phyloP scores from a whole-genome alignment of 2,329 filamentous ascomycete genomes.

The Microsporum ferrugineum region DNA sequence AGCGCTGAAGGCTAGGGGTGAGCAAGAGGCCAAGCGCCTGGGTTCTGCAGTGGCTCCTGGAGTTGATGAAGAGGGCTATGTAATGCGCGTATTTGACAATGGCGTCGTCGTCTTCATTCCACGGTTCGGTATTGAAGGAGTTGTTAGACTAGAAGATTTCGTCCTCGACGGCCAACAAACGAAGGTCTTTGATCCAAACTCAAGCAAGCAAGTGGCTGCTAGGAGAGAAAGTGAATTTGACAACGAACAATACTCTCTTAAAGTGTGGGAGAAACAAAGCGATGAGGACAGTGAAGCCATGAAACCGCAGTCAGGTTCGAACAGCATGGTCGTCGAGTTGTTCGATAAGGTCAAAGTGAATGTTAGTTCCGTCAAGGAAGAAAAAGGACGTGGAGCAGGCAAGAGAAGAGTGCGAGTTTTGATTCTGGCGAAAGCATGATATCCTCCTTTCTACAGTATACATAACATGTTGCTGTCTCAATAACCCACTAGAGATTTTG shows the following conservation, averaged over 20 bases:
- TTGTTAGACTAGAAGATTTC: constrained; percentile 78
- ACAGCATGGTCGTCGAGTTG: constrained; percentile 54
- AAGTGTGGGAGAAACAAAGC: constrained; percentile 45
- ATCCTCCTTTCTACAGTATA: neutral
- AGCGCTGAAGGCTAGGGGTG: constrained; percentile 64
- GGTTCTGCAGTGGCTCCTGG: constrained; percentile 16
- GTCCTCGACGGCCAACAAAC: constrained; percentile 38
- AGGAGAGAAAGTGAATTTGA: constrained; percentile 69
- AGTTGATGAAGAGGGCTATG: constrained; percentile 78
- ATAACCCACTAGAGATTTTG: neutral
- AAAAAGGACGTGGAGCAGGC: constrained; percentile 59
- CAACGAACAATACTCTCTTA: constrained; percentile 69
- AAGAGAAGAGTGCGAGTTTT: constrained; percentile 57
- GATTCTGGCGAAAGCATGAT: constrained; percentile 24
- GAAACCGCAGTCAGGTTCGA: constrained; percentile 23
- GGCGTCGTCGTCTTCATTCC: constrained; percentile 95
- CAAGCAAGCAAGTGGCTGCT: constrained; percentile 9
- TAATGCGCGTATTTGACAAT: constrained; percentile 96
- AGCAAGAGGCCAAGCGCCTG: constrained; percentile 26
- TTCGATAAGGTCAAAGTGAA: constrained; percentile 86
- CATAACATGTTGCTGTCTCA: neutral
- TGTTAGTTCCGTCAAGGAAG: constrained; percentile 87
- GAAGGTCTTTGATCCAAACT: neutral
- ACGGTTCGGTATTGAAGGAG: constrained; percentile 84
- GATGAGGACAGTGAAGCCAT: constrained; percentile 38